Base-by-base conservation (phyloP, 352 stramenopile genomes). In the Phytophthora foliorum region DNA sequence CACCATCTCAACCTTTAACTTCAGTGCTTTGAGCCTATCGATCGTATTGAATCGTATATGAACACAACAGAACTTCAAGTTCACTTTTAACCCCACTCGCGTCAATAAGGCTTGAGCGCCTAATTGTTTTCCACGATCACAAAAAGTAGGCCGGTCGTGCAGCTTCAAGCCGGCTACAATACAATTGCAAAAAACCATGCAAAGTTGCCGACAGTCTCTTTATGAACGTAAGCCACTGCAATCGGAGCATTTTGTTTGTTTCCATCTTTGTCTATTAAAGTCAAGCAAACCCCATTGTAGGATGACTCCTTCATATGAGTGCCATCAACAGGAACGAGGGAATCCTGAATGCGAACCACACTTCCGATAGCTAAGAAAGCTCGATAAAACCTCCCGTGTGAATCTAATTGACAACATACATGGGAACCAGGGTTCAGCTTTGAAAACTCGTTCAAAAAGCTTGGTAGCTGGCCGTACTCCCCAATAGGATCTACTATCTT, bases 141-240 rank as follows among this genome's bases (percentile, higher is more conserved):
- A 49, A 42, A 68, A 62, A 1, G 27, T 53, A 7, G 38, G 46
- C 1, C 24, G 19, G 17, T 45, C 24, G 38, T 59, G 9, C 10
- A 66, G 6, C 17, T 39, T 53, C 4, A 66, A n/a, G 6, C 49
- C 58, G 11, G 44, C 38, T 13, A 27, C 48, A 36, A 66, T 29
- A 38, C 58, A 66, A 41, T 66, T 66, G 11, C 48, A 31, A 66
- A 66, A 29, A 66, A 57, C 13, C 48, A 66, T n/a, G 22, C 57
- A 41, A 64, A 64, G n/a, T 64, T 59, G 9, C 58, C 38, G 17
- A 58, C 36, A 11, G 38, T 58, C n/a, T 50, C 48, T 2, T 64
- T 64, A 34, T 57, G 46, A 6, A 57, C 17, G 34, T 57, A 51
- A 1, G 45, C 46, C 2, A 66, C 48, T 10, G 38, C 48, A 22